Evolutionary conservation across 257 asterid species (phyloP).

Genomic region (Nicotiana benthamiana): DNA sequence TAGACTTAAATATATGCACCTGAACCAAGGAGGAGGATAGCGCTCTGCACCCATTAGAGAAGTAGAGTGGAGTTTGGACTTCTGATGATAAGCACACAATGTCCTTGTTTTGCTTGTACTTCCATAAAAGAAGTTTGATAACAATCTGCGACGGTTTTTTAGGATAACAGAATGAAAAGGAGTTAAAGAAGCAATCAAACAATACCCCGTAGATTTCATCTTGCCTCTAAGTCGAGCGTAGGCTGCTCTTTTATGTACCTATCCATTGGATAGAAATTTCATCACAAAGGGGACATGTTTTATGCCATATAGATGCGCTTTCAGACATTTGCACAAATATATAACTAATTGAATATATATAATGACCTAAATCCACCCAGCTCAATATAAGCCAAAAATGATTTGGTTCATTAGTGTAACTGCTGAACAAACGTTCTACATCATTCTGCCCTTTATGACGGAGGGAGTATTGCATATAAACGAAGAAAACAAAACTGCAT

Average conservation of each 20-base stretch:
- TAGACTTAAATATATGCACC: constrained; percentile 34
- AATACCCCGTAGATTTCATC: constrained; percentile 58
- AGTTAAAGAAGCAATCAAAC: constrained; percentile 65
- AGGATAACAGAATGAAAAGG: constrained; percentile 60
- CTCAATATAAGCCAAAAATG: neutral
- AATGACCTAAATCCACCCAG: neutral
- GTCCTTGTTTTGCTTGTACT: constrained; percentile 38
- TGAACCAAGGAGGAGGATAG: constrained; percentile 85
- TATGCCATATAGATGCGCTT: neutral
- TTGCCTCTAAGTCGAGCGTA: constrained; percentile 41
- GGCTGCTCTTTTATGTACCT: constrained; percentile 55
- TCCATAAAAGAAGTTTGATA: constrained; percentile 26
- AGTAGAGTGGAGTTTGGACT: constrained; percentile 33
- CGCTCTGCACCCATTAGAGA: constrained; percentile 56
- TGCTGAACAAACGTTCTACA: too few species aligned
- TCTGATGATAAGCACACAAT: constrained; percentile 24
- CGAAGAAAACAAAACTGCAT: too few species aligned
- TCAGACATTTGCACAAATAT: neutral
- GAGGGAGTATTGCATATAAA: too few species aligned
- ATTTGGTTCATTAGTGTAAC: neutral
- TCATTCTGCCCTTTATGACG: too few species aligned
- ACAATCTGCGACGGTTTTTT: constrained; percentile 60
- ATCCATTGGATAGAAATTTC: constrained; percentile 46
- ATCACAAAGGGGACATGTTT: constrained; percentile 42
- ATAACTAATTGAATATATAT: neutral